Base-by-base conservation (phyloP, 2,329 filamentous ascomycete genomes). In the Colletotrichum lentis region DNA sequence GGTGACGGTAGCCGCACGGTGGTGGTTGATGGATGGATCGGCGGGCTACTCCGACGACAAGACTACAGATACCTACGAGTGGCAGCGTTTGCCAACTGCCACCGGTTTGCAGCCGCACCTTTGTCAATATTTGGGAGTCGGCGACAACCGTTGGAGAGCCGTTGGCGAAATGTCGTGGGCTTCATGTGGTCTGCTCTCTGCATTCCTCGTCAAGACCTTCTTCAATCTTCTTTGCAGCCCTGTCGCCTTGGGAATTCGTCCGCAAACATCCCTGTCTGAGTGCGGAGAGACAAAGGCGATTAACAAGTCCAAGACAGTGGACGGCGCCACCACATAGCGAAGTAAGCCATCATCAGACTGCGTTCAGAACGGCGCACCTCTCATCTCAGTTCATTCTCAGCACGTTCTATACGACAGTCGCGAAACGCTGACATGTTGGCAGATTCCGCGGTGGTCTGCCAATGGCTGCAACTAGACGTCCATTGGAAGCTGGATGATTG, bases 351-450 rank as follows among this genome's bases (percentile, higher is more conserved):
- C 50, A 56, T 24, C 44, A 65, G 56, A 65, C 47, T 66, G 66
- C 66, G 39, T 61, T 68, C 44, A 56, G 62, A 22, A 57, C 41
- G 44, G 41, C 47, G 43, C 47, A 46, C 20, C 20, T 53, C 35
- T 68, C 65, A 66, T 68, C 66, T 66, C 43, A 60, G 47, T 52
- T 14, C 66, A 68, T 68, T 68, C 66, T 60, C 66, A 44, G 43
- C 27, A 22, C 39, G 14, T 20, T 31, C 16, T 11, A 47, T 20
- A 22, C 39, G 37, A 39, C n/a, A 20, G 20, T 7, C 27, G 27
- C 27, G 27, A 31, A 31, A 31, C 39, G 16, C 8, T 20, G 39
- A 31, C 52, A 62, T 50, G 35, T 57, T 37, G 43, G 54, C 54
- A 59, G 64, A 59, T 64, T 16, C 22, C 50, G n/a, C 39, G 22